Percentiles rank a stretch among this genome's conserved stretches.
phyloP scores from a whole-genome alignment of 768 basidiomycete species.

The Trametes coccinea region DNA sequence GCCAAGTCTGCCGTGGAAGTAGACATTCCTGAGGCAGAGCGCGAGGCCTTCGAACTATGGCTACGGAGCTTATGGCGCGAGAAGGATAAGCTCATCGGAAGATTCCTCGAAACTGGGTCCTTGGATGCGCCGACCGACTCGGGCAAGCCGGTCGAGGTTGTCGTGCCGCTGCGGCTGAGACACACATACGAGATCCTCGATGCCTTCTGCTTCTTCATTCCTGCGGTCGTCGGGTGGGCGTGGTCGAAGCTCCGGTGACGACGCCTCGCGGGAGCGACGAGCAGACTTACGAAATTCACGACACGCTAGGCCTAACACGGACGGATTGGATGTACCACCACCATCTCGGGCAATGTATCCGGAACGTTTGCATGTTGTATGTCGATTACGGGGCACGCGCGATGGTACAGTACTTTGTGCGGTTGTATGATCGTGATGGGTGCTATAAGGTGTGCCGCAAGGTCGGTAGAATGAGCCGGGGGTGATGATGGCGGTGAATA shows the following conservation, averaged over 20 bases:
- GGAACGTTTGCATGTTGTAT: background rate
- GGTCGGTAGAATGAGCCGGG: background rate
- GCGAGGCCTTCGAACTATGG: constrained; percentile 75
- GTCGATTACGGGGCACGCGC: constrained; percentile 4
- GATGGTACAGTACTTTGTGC: constrained; percentile 9
- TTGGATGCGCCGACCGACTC: constrained; percentile 37
- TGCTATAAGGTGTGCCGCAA: background rate
- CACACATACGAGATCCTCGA: constrained; percentile 56
- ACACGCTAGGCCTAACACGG: constrained; percentile 1
- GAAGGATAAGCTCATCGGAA: constrained; percentile 80
- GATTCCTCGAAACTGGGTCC: constrained; percentile 55
- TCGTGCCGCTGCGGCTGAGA: constrained; percentile 63
- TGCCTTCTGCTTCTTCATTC: constrained; percentile 73
- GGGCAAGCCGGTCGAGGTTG: constrained; percentile 30
- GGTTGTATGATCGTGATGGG: background rate
- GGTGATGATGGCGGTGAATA: background rate
- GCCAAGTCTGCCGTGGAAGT: constrained; percentile 23
- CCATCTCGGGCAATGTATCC: constrained; percentile 1
- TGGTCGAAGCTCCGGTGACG: constrained; percentile 25
- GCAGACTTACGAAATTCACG: constrained; percentile 5
- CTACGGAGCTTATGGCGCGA: constrained; percentile 76
- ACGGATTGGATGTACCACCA: constrained; percentile 7
- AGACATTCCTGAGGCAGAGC: constrained; percentile 36
- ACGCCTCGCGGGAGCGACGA: background rate
- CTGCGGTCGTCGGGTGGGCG: constrained; percentile 34